Conservation (phyloP, 2,329 filamentous ascomycete genomes). For the Coniochaeta ligniaria region DNA sequence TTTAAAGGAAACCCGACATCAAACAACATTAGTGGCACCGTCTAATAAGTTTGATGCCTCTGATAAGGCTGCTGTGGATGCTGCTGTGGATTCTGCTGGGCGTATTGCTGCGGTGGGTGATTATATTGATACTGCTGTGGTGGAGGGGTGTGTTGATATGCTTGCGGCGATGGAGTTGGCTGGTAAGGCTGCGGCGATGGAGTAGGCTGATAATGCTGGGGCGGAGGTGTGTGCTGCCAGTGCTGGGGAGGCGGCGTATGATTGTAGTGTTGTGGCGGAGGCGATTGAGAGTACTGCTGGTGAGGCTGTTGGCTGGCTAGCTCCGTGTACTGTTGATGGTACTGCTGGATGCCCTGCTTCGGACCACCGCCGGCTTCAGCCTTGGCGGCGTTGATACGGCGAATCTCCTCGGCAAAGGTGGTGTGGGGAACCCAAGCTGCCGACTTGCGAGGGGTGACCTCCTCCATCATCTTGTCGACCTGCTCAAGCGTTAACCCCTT, state of each 20-base stretch:
- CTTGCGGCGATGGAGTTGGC: not conserved
- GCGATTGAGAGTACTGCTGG: not conserved
- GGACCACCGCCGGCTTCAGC: not conserved
- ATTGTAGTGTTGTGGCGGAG: not conserved
- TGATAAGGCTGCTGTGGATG: not conserved
- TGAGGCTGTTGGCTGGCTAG: not conserved
- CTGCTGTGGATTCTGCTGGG: not conserved
- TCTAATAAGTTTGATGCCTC: not conserved
- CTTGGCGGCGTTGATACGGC: constrained; percentile 7
- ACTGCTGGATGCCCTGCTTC: not conserved
- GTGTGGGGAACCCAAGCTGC: constrained; percentile 13
- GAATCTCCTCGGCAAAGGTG: constrained; percentile 19
- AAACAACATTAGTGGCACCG: not conserved
- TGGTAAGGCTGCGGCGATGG: not conserved
- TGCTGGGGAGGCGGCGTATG: not conserved
- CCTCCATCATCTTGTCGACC: constrained; percentile 21
- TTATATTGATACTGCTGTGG: not conserved
- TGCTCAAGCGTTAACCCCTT: constrained; percentile 21
- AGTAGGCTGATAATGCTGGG: not conserved
- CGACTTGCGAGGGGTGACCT: constrained; percentile 15
- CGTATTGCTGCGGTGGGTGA: not conserved
- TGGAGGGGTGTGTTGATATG: not conserved
- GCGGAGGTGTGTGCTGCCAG: not conserved
- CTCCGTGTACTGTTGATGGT: not conserved
- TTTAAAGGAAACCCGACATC: not conserved